These are phyloP conservation scores for Ciborinia camelliae DNA, from an alignment of 2,329 filamentous ascomycete species.

Conservation along the genomic window DNA sequence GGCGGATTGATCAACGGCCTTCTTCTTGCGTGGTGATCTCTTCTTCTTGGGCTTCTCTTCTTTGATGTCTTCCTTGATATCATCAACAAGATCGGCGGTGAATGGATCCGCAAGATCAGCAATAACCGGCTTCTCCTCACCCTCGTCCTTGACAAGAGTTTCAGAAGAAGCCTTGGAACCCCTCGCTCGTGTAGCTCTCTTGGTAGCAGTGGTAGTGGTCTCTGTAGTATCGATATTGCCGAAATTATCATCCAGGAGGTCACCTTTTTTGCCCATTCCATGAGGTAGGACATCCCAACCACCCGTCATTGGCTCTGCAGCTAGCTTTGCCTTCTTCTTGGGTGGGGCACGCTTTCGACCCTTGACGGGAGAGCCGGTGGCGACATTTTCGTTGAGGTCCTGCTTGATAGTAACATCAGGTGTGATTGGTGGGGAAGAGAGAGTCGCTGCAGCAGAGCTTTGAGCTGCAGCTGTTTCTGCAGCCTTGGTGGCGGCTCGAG, in stretches of 20 bases:
- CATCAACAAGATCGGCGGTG: background rate
- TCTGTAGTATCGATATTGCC: background rate
- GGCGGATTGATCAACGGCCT: conserved; percentile 17
- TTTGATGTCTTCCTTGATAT: background rate
- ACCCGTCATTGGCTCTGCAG: conserved; percentile 23
- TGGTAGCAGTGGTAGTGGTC: background rate
- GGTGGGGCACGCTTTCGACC: conserved; percentile 19
- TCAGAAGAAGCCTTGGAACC: background rate
- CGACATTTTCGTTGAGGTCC: background rate
- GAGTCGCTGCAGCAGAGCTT: background rate
- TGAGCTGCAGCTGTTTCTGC: background rate
- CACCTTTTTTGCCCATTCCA: conserved; percentile 46
- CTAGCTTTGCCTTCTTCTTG: conserved; percentile 17
- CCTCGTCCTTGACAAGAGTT: conserved; percentile 1
- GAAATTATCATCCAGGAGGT: conserved; percentile 20
- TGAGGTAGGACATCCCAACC: conserved; percentile 51
- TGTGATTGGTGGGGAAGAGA: conserved; percentile 11
- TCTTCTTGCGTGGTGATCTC: conserved; percentile 18
- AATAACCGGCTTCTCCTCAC: conserved; percentile 10
- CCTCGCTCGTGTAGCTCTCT: background rate
- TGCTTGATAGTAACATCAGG: background rate
- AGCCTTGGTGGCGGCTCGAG: conserved; percentile 12
- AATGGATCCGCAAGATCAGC: conserved; percentile 1
- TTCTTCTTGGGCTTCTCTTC: conserved; percentile 20
- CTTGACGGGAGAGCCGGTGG: conserved; percentile 2